Percentiles rank a stretch among this genome's conserved stretches.
These are phyloP conservation scores for Boletus smithii DNA, from an alignment of 1,284 basidiomycete genomes.

Conservation along the genomic window DNA sequence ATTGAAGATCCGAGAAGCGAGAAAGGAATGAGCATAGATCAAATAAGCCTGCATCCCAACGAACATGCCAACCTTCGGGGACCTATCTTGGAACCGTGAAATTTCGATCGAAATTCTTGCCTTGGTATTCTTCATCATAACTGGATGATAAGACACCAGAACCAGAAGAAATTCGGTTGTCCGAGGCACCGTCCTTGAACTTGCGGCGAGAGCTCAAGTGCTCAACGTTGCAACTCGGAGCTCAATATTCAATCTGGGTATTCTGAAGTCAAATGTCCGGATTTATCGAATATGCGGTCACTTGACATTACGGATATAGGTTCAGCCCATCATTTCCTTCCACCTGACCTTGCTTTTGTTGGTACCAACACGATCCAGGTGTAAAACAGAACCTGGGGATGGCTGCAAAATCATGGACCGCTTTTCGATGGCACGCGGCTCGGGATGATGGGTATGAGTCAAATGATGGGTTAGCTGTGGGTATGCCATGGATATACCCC, in stretches of 20 bases:
- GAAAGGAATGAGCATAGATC: neutral
- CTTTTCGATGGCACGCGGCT: too few species aligned
- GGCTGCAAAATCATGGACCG: neutral
- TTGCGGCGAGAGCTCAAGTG: neutral
- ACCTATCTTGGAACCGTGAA: too few species aligned
- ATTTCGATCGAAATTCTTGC: too few species aligned
- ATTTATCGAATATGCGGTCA: neutral
- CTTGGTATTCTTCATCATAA: neutral
- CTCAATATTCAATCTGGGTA: too few species aligned
- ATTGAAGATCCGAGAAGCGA: neutral
- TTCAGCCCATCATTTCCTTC: neutral
- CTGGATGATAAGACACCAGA: neutral
- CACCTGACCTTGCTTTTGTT: too few species aligned
- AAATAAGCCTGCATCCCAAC: neutral
- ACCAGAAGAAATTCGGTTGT: neutral
- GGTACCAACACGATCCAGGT: neutral
- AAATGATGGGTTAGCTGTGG: too few species aligned
- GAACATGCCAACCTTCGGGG: slow-evolving; percentile 11
- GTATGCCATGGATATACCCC: too few species aligned
- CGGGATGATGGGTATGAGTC: too few species aligned
- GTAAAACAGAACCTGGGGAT: neutral
- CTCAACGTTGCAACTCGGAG: too few species aligned
- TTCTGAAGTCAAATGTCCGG: neutral
- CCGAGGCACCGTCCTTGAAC: neutral
- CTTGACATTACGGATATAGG: neutral